These are phyloP conservation scores for Drechmeria coniospora DNA, from an alignment of 2,329 filamentous ascomycete species.

Conservation along the genomic window DNA sequence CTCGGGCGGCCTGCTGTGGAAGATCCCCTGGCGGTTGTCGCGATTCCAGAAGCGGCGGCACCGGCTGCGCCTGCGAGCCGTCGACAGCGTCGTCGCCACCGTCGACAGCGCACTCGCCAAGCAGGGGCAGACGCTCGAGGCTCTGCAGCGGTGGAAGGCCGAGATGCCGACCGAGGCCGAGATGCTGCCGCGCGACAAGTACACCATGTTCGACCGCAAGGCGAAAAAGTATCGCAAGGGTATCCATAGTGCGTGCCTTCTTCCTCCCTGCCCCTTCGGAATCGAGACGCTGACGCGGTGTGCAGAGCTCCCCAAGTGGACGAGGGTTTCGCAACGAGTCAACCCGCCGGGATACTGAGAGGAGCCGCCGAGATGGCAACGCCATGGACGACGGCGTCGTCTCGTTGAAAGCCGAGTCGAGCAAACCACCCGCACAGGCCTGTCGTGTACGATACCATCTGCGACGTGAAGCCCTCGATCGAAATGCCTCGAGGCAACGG, in stretches of 20 bases:
- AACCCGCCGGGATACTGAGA: slow-evolving; percentile 85
- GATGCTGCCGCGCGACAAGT: slow-evolving; percentile 95
- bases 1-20: slow-evolving; percentile 78
- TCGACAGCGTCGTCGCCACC: slow-evolving; percentile 77
- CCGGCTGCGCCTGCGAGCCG: slow-evolving; percentile 63
- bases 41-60: slow-evolving; percentile 81
- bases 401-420: too few species aligned
- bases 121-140: slow-evolving; percentile 55
- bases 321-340: slow-evolving; percentile 79
- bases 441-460: slow-evolving; percentile 15
- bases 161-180: slow-evolving; percentile 94
- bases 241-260: slow-evolving; percentile 67
- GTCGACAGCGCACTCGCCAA: slow-evolving; percentile 64
- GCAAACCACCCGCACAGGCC: too few species aligned
- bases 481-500: too few species aligned
- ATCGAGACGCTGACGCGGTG: slow-evolving; percentile 8
- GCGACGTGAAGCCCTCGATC: too few species aligned
- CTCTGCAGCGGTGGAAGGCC: slow-evolving; percentile 78
- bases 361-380: slow-evolving; percentile 2
- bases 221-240: slow-evolving; percentile 92
- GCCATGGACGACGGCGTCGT: neutral
- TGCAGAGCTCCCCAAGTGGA: slow-evolving; percentile 78
- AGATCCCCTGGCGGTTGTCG: slow-evolving; percentile 93
- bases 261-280: neutral
- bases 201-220: slow-evolving; percentile 94